A percentile compares a stretch with the other conserved stretches of the same genome.
Evolutionary conservation across 345 rosid species (phyloP).

Genomic region (Heritiera fomes): DNA sequence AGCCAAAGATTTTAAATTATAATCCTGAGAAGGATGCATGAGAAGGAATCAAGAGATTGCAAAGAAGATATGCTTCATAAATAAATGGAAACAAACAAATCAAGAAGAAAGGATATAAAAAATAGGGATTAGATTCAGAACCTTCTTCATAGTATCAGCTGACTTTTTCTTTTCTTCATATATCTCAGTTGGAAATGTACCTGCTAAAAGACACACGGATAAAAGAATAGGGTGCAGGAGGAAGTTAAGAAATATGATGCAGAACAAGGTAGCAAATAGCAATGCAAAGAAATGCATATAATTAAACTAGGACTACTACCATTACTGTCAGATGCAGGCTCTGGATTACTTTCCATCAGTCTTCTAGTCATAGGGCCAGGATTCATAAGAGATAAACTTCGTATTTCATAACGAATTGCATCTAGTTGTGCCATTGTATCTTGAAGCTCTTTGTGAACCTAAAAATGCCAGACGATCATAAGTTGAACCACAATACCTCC

Average conservation of each 20-base stretch:
- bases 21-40: constrained; percentile 33
- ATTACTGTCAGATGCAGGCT: constrained; percentile 30
- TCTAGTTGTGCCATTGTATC: constrained; percentile 83
- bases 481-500: constrained; percentile 7
- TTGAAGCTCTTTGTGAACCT: constrained; percentile 90
- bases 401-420: constrained; percentile 80
- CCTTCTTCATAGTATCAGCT: constrained; percentile 45
- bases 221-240: not conserved
- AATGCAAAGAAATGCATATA: not conserved
- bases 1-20: constrained; percentile 34
- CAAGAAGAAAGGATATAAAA: not conserved
- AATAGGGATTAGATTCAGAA: constrained; percentile 22
- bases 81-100: not conserved
- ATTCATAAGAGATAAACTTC: constrained; percentile 65
- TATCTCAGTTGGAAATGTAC: constrained; percentile 24
- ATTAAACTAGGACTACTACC: constrained; percentile 34
- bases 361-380: constrained; percentile 77
- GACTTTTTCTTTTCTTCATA: constrained; percentile 33
- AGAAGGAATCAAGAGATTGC: constrained; percentile 5
- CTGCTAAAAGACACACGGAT: constrained; percentile 27
- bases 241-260: not conserved
- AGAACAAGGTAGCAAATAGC: not conserved
- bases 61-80: not conserved
- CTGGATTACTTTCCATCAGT: constrained; percentile 46
- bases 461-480: not conserved